These are phyloP conservation scores for Passiflora organensis DNA, from an alignment of 345 rosid genomes.

Conservation along the genomic window DNA sequence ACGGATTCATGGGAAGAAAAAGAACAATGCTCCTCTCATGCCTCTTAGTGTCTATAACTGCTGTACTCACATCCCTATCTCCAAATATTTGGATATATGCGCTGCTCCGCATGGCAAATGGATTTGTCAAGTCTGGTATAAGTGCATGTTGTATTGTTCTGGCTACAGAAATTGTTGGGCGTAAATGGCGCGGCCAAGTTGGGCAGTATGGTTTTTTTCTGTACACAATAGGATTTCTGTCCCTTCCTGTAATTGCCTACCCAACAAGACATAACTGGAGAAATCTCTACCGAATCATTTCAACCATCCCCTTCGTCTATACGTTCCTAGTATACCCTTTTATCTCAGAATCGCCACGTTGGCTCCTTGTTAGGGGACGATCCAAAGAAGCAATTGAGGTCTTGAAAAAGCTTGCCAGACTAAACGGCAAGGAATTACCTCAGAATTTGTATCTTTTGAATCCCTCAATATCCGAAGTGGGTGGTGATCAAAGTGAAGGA, in stretches of 20 bases:
- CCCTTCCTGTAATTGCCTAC: conserved; percentile 43
- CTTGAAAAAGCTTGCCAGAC: conserved; percentile 11
- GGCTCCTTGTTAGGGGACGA: conserved; percentile 44
- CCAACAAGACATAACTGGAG: conserved; percentile 38
- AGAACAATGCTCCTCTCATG: conserved; percentile 27
- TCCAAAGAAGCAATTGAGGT: conserved; percentile 29
- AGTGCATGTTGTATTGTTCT: conserved; percentile 37
- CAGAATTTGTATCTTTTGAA: too few relatives aligned
- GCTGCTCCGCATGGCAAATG: conserved; percentile 25
- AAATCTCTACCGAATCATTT: conserved; percentile 36
- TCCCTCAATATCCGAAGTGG: too few relatives aligned
- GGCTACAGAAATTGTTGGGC: conserved; percentile 38
- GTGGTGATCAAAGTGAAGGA: neutral
- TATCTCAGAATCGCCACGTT: conserved; percentile 46
- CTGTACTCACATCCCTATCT: conserved; percentile 27
- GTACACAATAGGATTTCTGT: conserved; percentile 44
- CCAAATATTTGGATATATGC: conserved; percentile 35
- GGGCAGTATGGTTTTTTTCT: conserved; percentile 40
- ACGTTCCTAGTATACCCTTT: conserved; percentile 23
- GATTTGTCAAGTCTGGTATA: conserved; percentile 28
- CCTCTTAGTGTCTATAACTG: conserved; percentile 27
- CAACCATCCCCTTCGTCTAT: conserved; percentile 32
- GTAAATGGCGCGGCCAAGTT: conserved; percentile 39
- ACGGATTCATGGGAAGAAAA: conserved; percentile 37
- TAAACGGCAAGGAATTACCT: neutral